phyloP scores from a whole-genome alignment of 768 basidiomycete genomes.

The Boletus sp. region DNA sequence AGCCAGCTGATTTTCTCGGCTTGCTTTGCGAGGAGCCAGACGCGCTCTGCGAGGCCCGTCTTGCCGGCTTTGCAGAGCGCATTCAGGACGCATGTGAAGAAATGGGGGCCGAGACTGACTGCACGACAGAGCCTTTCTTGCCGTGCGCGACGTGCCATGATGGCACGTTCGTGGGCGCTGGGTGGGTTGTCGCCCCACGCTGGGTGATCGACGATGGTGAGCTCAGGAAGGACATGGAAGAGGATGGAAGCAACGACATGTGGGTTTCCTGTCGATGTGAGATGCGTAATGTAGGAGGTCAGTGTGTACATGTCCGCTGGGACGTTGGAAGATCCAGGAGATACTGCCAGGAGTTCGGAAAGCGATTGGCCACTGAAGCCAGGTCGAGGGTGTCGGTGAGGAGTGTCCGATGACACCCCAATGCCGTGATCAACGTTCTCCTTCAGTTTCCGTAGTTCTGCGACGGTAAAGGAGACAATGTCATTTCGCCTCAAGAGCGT shows the following conservation, averaged over 20 bases:
- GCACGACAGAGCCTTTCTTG: constrained; percentile 41
- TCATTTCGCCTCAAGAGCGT: constrained; percentile 48
- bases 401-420: constrained; percentile 10
- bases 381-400: not conserved
- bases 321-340: constrained; percentile 16
- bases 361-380: constrained; percentile 3
- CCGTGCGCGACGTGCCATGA: constrained; percentile 24
- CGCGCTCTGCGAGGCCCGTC: constrained; percentile 54
- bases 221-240: constrained; percentile 56
- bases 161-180: constrained; percentile 23
- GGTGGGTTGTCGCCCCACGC: constrained; percentile 34
- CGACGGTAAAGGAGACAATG: constrained; percentile 40
- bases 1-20: constrained; percentile 59
- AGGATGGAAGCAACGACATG: constrained; percentile 46
- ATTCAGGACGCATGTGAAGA: constrained; percentile 59
- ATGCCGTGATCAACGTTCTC: constrained; percentile 27
- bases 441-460: constrained; percentile 29
- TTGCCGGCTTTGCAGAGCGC: constrained; percentile 56
- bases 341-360: constrained; percentile 11
- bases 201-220: constrained; percentile 40
- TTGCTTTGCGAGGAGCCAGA: constrained; percentile 61
- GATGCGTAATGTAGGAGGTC: constrained; percentile 49
- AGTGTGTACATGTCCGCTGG: constrained; percentile 47
- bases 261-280: constrained; percentile 49
- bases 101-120: constrained; percentile 53